Conservation (phyloP, 23 red algal genomes). For the Rhodosorus marinus region DNA sequence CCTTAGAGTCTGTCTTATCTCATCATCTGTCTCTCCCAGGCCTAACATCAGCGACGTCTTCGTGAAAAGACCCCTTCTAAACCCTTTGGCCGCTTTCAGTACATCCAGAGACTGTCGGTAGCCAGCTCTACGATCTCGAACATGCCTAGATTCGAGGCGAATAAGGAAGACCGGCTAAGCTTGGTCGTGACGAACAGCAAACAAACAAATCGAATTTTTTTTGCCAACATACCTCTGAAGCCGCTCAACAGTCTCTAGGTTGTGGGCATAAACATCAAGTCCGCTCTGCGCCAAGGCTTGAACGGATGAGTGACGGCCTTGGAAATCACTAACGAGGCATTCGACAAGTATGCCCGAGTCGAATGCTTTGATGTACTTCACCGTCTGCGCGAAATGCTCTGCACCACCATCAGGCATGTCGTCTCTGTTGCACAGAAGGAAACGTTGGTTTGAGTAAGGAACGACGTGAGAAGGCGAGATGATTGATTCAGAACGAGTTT, state of each 20-base stretch:
- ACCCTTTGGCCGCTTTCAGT: slow-evolving; percentile 26
- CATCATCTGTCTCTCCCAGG: slow-evolving; percentile 74
- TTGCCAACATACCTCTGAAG: slow-evolving; percentile 44
- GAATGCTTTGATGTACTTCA: slow-evolving; percentile 38
- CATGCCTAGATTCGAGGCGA: too few species aligned
- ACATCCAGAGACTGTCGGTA: slow-evolving; percentile 62
- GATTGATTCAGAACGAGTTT: too few species aligned
- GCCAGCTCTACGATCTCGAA: slow-evolving; percentile 56
- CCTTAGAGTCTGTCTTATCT: slow-evolving; percentile 42
- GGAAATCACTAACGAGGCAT: slow-evolving; percentile 79
- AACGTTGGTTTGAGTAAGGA: too few species aligned
- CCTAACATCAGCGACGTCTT: slow-evolving; percentile 92
- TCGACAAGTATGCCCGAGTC: slow-evolving; percentile 50
- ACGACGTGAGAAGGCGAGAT: too few species aligned
- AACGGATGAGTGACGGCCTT: slow-evolving; percentile 32
- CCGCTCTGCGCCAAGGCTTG: slow-evolving; percentile 30
- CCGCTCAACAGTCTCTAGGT: slow-evolving; percentile 77
- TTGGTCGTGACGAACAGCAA: too few species aligned
- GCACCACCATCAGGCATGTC: slow-evolving; percentile 83
- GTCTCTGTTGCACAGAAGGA: too few species aligned
- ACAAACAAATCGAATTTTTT: too few species aligned
- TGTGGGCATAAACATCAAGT: slow-evolving; percentile 90
- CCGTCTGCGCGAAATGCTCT: slow-evolving; percentile 70
- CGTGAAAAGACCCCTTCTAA: slow-evolving; percentile 29
- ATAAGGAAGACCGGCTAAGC: too few species aligned